Base-by-base conservation (phyloP, 2,329 filamentous ascomycete species). In the Neofusicoccum sp. region DNA sequence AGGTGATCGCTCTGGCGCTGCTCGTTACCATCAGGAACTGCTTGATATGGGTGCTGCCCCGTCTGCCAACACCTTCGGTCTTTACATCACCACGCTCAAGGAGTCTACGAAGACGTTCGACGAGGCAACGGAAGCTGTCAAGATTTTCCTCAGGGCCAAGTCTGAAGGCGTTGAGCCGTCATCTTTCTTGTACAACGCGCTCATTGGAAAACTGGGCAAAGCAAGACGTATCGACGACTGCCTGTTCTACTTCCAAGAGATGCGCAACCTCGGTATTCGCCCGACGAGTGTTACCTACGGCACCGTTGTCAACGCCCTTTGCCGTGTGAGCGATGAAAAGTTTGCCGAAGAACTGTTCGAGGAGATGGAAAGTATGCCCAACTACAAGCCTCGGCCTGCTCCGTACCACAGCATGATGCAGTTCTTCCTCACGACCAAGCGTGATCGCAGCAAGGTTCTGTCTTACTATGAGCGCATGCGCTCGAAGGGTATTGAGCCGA, bases 401-500 rank as follows among this genome's bases (percentile, higher is more conserved):
- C 95, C 95, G 0, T 99, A 99, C 83, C 97, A 99, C 82, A 96
- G 91, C 77, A 90, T 99, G 87, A 99, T 99, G 86, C 95, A 99
- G 74, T 98, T 96, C 80, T 99, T 98, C 85, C 82, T 98, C 67
- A 96, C 91, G 61, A 98, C 93, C 60, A 98, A 98, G 85, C 91
- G 92, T 58, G 93, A 99, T 75, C 93, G 95, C 78, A 80, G 83
- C 75, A 98, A 98, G 85, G 93, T 97, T 4, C 83, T 99, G 26
- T 84, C 88, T 33, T 99, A 98, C 82, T 98, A 96, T 73, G 89
- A 96, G 76, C 90, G 93, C 64, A 98, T 99, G 95, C 86, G 89
- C 73, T 83, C 86, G 24, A 90, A 89, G 79, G 86, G 88, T 61
- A 99, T 99, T 71, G 82, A 89, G 63, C 93, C 95, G 1, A 98